Base-by-base conservation (phyloP, 805 yeast genomes). In the Wickerhamiella sergipiensis region DNA sequence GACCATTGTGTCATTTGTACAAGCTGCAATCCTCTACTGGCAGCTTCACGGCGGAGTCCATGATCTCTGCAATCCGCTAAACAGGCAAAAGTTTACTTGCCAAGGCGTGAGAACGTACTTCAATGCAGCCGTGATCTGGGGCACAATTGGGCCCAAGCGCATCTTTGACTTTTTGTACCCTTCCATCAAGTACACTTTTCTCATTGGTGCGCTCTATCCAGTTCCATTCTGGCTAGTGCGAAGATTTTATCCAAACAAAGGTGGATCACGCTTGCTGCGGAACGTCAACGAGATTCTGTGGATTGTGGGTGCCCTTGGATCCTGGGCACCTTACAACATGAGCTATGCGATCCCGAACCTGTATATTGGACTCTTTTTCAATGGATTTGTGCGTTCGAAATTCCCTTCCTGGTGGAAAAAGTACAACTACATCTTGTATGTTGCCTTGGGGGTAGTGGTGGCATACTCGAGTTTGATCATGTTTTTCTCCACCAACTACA, bases 361-460 rank as follows among this genome's bases (percentile, higher is more conserved):
- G 7, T 60, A 59, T 40, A 15, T 57, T 22, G 67, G 75, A 18
- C 65, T 65, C 53, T 52, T 66, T 29, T 75, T 76, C 67, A 74
- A 73, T 72, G 69, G 67, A 54, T 62, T 64, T 52, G 65, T 79
- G 57, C 73, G 75, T 57, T 66, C 69, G 53, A 67, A 70, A 57
- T 75, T 75, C 62, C 60, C 72, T 46, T 63, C 70, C 21, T 75
- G 83, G 84, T 82, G 84, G 71, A 67, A 66, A 45, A 71, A 71
- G 64, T 74, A 71, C 61, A 71, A 65, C 59, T 74, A 70, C 54
- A 71, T 81, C 21, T 63, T 81, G 48, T 69, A 80, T 22, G 74
- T 81, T 48, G 83, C 77, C 1, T 65, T 80, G 24, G 65, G 73
- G 8, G 77, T 83, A 0, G 85, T 84, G n/a, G 75, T 79, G 18